Evolutionary conservation across 2,329 filamentous ascomycete genomes (phyloP).

Genomic region (Botrytis cinerea): DNA sequence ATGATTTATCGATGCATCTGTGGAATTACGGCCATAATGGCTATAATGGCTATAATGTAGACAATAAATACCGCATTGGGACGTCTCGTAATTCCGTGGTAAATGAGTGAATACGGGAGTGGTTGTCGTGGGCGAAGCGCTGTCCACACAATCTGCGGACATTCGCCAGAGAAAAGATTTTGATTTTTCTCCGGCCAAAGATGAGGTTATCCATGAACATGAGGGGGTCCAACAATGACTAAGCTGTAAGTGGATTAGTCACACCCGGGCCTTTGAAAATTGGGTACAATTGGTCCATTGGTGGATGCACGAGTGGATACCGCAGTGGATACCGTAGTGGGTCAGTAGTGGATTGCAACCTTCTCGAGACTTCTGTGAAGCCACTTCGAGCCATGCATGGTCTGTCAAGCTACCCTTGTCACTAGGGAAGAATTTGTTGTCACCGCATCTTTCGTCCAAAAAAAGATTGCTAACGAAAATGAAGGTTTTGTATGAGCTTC

Average conservation of each 20-base stretch:
- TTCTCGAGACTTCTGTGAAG: neutral
- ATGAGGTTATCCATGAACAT: slow-evolving; percentile 19
- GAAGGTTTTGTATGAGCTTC: neutral
- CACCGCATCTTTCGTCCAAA: slow-evolving; percentile 9
- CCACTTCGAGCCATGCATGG: too few species aligned
- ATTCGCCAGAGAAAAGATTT: neutral
- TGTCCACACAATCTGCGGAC: neutral
- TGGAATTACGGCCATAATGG: neutral
- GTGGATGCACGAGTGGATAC: neutral
- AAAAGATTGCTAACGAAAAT: neutral
- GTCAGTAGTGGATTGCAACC: neutral
- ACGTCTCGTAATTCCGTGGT: fast-evolving
- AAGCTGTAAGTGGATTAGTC: neutral
- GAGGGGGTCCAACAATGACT: neutral
- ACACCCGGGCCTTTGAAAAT: neutral
- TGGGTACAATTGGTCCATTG: neutral
- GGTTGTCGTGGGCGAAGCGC: neutral
- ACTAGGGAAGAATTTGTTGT: slow-evolving; percentile 4
- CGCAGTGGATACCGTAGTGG: neutral
- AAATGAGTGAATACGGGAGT: neutral
- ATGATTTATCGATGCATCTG: neutral
- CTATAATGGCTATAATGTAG: neutral
- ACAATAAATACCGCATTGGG: neutral
- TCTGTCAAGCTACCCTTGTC: slow-evolving; percentile 2
- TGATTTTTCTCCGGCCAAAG: neutral